A percentile compares a stretch with the other conserved stretches of the same genome.
These are phyloP conservation scores for Dysphania ambrosioides DNA, from an alignment of 148 eudicot genomes.

Conservation along the genomic window DNA sequence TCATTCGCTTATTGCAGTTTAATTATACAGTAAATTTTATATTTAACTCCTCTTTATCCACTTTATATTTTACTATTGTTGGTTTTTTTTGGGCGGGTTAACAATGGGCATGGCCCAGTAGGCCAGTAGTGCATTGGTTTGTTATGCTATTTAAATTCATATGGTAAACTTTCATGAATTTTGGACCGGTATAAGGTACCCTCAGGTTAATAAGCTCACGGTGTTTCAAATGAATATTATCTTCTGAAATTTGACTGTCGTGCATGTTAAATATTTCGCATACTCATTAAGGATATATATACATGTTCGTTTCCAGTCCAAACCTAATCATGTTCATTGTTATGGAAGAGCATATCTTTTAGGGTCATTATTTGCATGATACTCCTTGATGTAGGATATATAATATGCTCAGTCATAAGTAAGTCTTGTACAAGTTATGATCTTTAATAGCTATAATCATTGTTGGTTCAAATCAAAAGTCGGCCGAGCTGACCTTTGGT, in stretches of 20 bases:
- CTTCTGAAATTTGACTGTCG: neutral
- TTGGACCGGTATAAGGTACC: neutral
- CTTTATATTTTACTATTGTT: no score
- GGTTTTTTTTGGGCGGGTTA: no score
- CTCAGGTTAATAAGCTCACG: no score
- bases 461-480: neutral
- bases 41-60: no score
- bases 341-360: neutral
- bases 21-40: no score
- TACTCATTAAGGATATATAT: neutral
- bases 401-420: neutral
- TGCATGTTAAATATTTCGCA: neutral
- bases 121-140: no score
- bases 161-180: neutral
- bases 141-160: no score
- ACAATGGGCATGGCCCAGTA: neutral
- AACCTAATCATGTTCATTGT: neutral
- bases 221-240: no score
- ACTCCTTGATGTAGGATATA: neutral
- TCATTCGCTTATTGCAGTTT: no score
- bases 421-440: no score
- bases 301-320: neutral
- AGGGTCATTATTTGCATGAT: neutral
- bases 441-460: no score
- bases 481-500: neutral